Conservation (phyloP, 2,329 filamentous ascomycete genomes). For the Trichoderma brevicompactum region DNA sequence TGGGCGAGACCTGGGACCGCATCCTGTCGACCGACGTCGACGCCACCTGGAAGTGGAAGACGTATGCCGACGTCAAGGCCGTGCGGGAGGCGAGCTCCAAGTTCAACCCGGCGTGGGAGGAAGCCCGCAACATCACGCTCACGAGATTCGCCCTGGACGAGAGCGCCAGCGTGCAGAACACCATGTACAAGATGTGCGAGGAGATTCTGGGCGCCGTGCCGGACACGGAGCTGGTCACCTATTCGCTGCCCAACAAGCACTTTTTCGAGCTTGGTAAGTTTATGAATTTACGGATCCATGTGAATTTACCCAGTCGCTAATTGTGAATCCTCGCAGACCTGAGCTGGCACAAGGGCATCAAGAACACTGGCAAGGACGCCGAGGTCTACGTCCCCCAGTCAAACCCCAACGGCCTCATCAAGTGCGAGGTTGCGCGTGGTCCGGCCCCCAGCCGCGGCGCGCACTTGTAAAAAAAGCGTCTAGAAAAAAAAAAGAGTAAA, state of each 20-base stretch:
- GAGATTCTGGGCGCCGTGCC: constrained; percentile 78
- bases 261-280: constrained; percentile 90
- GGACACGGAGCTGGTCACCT: constrained; percentile 73
- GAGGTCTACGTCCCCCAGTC: constrained; percentile 95
- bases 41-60: constrained; percentile 82
- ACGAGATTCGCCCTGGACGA: constrained; percentile 88
- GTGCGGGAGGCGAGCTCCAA: constrained; percentile 66
- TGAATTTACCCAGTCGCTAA: neutral
- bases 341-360: constrained; percentile 92
- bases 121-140: constrained; percentile 83
- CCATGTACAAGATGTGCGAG: constrained; percentile 99
- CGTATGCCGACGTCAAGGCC: constrained; percentile 67
- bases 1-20: constrained; percentile 90
- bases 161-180: constrained; percentile 91
- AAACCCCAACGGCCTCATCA: constrained; percentile 92
- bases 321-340: constrained; percentile 63
- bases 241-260: constrained; percentile 94
- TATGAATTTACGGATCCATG: no score
- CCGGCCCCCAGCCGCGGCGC: neutral
- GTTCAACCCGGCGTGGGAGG: constrained; percentile 80
- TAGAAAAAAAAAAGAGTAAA: neutral
- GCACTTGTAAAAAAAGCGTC: neutral
- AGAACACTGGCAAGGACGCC: constrained; percentile 94
- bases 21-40: constrained; percentile 95
- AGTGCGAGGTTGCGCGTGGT: constrained; percentile 77